These are phyloP conservation scores for Prunus persica DNA, from an alignment of 306 rosid genomes.

Conservation along the genomic window DNA sequence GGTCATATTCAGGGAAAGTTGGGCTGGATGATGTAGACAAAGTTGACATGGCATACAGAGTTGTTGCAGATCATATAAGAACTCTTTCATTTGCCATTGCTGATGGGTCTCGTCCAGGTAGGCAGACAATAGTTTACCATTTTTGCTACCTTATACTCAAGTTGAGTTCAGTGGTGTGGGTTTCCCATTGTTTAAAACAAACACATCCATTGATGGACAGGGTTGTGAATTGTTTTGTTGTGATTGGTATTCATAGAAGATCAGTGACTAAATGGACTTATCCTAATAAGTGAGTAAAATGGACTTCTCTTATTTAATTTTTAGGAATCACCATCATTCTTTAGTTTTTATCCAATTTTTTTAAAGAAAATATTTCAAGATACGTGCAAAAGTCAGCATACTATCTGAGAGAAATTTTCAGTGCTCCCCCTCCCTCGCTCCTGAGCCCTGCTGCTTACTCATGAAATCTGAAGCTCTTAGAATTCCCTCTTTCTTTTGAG, in stretches of 20 bases:
- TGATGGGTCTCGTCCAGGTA: slow-evolving; percentile 98
- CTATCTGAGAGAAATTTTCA: background rate
- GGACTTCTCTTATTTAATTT: background rate
- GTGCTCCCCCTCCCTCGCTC: too few relatives aligned
- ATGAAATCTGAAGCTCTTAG: background rate
- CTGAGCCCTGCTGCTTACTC: too few relatives aligned
- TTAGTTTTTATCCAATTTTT: too few relatives aligned
- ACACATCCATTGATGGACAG: background rate
- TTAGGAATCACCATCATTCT: background rate
- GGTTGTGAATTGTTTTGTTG: background rate
- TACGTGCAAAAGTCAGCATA: too few relatives aligned
- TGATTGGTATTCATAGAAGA: background rate
- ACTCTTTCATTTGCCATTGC: slow-evolving; percentile 93
- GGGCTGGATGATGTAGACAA: slow-evolving; percentile 80
- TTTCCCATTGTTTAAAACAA: background rate
- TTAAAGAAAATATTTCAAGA: too few relatives aligned
- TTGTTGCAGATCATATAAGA: slow-evolving; percentile 58
- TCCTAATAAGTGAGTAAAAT: background rate
- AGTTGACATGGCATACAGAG: slow-evolving; percentile 96
- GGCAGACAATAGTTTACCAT: background rate
- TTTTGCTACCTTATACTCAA: background rate
- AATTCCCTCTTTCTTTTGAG: background rate
- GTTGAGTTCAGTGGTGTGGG: slow-evolving; percentile 11
- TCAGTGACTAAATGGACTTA: background rate
- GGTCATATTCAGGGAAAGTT: slow-evolving; percentile 81